Percentiles rank a stretch among this genome's conserved stretches.
Evolutionary conservation across 805 yeast species (phyloP).

Genomic region (Zygosaccharomyces pseudorouxii): DNA sequence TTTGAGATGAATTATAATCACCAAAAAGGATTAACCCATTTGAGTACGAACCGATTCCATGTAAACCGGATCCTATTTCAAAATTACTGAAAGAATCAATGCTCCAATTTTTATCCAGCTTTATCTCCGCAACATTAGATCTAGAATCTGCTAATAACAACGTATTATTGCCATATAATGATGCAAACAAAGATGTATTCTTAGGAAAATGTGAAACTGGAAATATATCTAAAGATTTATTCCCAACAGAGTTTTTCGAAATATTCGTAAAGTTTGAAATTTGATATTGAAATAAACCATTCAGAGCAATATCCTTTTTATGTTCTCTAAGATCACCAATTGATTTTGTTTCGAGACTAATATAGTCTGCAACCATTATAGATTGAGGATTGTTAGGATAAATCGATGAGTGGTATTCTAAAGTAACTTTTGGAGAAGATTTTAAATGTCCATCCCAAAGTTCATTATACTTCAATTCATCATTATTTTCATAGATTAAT

Average conservation of each 20-base stretch:
- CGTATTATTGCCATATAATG: constrained; percentile 38
- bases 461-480: constrained; percentile 72
- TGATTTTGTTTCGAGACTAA: constrained; percentile 46
- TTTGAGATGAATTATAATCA: constrained; percentile 12
- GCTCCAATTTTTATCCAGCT: constrained; percentile 24
- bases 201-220: constrained; percentile 35
- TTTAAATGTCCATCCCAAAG: constrained; percentile 67
- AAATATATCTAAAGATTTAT: constrained; percentile 43
- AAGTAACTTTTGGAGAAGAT: constrained; percentile 42
- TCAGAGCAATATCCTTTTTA: constrained; percentile 43
- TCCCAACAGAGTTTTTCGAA: constrained; percentile 39
- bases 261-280: constrained; percentile 54
- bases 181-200: constrained; percentile 21
- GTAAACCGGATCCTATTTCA: constrained; percentile 19
- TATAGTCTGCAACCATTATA: constrained; percentile 64
- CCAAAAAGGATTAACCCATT: constrained; percentile 39
- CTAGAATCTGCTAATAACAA: constrained; percentile 48
- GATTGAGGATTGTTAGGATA: constrained; percentile 29
- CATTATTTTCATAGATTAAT: constrained; percentile 73
- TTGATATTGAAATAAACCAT: constrained; percentile 82
- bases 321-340: constrained; percentile 39
- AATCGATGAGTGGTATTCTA: constrained; percentile 38
- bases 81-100: constrained; percentile 12
- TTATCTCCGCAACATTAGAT: constrained; percentile 38
- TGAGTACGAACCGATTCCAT: constrained; percentile 16